Percentiles rank a stretch among this genome's conserved stretches.
Conservation (phyloP, 2,329 filamentous ascomycete genomes). For the Albophoma yamanashiensis region DNA sequence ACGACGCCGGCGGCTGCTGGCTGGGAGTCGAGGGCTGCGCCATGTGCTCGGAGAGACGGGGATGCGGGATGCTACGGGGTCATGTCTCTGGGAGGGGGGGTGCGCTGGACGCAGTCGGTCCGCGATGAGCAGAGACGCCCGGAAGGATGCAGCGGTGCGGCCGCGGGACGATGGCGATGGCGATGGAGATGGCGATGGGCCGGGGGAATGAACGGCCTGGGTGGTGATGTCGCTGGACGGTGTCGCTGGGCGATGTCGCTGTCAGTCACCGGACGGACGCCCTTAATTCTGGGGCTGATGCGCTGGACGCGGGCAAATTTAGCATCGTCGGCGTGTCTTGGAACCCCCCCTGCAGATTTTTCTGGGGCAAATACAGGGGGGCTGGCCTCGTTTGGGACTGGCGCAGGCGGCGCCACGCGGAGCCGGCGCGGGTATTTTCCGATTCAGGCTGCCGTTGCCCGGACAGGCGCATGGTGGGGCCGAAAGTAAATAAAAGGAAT, state of each 20-base stretch:
- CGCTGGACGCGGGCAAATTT: neutral
- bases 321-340: neutral
- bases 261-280: neutral
- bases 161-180: neutral
- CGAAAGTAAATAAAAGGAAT: conserved; percentile 36
- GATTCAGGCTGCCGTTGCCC: conserved; percentile 18
- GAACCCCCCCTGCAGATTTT: neutral
- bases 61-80: neutral
- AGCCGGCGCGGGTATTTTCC: conserved; percentile 6
- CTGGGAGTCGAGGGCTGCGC: conserved; percentile 33
- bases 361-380: neutral
- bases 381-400: neutral
- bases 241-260: neutral
- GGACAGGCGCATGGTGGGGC: conserved; percentile 22
- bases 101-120: neutral
- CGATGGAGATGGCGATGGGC: no score
- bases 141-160: neutral
- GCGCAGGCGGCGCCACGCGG: neutral
- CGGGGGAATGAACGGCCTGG: no score
- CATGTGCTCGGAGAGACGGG: conserved; percentile 22
- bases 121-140: neutral
- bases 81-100: neutral
- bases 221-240: no score
- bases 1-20: conserved; percentile 24
- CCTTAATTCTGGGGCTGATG: neutral